These are phyloP conservation scores for Anaeromyces robustus DNA, from an alignment of 192 early-diverging fungal genomes.

Conservation along the genomic window DNA sequence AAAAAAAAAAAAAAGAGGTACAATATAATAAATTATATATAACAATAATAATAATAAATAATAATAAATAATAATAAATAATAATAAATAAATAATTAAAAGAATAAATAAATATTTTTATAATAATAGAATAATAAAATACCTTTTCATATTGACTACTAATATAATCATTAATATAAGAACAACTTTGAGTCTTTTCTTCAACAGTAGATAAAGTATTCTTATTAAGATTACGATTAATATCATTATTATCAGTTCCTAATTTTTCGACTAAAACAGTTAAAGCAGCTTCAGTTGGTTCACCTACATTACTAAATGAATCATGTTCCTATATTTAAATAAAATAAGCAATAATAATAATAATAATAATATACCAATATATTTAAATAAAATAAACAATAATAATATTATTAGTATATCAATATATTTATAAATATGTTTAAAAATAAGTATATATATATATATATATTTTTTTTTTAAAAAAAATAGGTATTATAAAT, in stretches of 20 bases:
- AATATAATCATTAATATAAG: constrained; percentile 55
- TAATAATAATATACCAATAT: not conserved
- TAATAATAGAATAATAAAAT: not conserved
- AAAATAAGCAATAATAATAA: not conserved
- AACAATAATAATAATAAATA: not conserved
- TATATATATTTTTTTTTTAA: too few relatives aligned
- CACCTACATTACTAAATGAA: constrained; percentile 65
- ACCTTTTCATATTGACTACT: constrained; percentile 37
- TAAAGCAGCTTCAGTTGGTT: constrained; percentile 97
- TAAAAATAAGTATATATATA: too few relatives aligned
- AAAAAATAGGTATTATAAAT: too few relatives aligned
- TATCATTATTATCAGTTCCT: constrained; percentile 47
- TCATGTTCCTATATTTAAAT: constrained; percentile 15
- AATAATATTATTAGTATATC: too few relatives aligned
- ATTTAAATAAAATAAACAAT: too few relatives aligned
- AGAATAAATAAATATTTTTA: not conserved
- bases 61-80: constrained; percentile 10
- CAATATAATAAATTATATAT: not conserved
- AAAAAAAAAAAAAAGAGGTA: too few relatives aligned
- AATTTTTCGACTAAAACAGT: constrained; percentile 87
- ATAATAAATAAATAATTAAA: constrained; percentile 7
- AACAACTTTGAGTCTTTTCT: constrained; percentile 37
- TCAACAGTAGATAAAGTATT: constrained; percentile 17
- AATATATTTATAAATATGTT: too few relatives aligned
- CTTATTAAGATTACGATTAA: constrained; percentile 39